phyloP scores from a whole-genome alignment of 768 basidiomycete species.

The Coprinopsis strossmayeri region DNA sequence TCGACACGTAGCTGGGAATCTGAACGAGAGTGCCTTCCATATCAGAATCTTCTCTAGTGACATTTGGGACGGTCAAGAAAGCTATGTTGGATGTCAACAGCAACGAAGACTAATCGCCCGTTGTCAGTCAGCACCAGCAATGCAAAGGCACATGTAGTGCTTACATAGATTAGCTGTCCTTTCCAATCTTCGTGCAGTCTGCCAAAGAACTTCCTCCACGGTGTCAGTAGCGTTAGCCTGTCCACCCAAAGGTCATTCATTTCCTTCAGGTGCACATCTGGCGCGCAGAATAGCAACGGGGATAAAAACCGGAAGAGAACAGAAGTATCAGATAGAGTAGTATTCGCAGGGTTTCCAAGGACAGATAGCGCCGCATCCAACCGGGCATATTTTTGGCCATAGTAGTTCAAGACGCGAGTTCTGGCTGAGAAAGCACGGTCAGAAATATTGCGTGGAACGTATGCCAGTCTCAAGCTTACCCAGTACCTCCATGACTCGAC shows the following conservation, averaged over 20 bases:
- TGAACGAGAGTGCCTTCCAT: constrained; percentile 24
- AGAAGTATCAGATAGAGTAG: constrained; percentile 18
- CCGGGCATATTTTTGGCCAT: constrained; percentile 40
- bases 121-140: neutral
- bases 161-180: constrained; percentile 33
- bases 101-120: constrained; percentile 36
- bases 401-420: constrained; percentile 36
- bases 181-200: constrained; percentile 20
- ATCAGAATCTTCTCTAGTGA: constrained; percentile 15
- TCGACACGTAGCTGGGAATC: constrained; percentile 40
- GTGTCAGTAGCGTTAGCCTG: constrained; percentile 16
- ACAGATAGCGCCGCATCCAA: constrained; percentile 39
- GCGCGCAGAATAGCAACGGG: constrained; percentile 37
- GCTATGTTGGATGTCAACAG: constrained; percentile 50
- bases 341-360: constrained; percentile 18
- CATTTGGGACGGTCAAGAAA: constrained; percentile 43
- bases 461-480: too few relatives aligned
- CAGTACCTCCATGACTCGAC: neutral
- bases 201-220: constrained; percentile 14
- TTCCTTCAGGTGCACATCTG: constrained; percentile 30
- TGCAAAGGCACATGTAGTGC: neutral
- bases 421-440: neutral
- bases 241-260: constrained; percentile 47
- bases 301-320: constrained; percentile 25
- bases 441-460: too few relatives aligned